Evolutionary conservation across 495 filamentous ascomycete genomes (phyloP), one percentile per base, ranked within the genome.

Genomic region (Annulohypoxylon stygium): DNA sequence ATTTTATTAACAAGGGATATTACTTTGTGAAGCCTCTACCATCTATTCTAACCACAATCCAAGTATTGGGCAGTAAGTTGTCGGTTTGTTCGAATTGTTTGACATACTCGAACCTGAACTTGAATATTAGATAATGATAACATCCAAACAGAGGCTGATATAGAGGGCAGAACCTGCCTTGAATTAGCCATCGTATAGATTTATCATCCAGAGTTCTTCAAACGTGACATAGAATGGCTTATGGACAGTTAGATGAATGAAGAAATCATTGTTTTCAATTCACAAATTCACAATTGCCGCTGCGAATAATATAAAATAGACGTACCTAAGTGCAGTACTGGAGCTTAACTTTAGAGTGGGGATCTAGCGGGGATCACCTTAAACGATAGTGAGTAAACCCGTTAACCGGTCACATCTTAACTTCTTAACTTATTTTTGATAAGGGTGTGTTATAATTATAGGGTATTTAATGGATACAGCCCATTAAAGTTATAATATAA

Each of bases 11-110:
- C 20, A 23, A 34, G 58, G 61, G 14, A 55, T 36, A 41, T 73
- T 83, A 95, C 93, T 94, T 96, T 74, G 94, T 93, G 77, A 98
- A 98, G 33, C 93, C 93, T 66, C 94, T 88, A 4, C 96, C 96
- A 78, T 99, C 96, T 64, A 98, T 90, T 53, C 96, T 90, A 61
- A 99, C 89, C 8, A 98, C 92, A 47, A 98, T 90, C 93, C 93
- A 99, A 9, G 95, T 98, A 70, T 94, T 95, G 26, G 91, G 93
- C 3, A 98, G 89, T 47, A 98, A 83, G 26, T 81, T 81, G 76
- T 97, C 92, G 4, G 88, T 81, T 78, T 92, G 92, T 85, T 99
- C 96, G 76, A 97, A 98, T 36, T 84, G 79, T 76, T 92, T 92
- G 70, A 98, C 96, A 79, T 98, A 98, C 84, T 97, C 96, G 79